Evolutionary conservation across 768 basidiomycete species (phyloP), one percentile per base, ranked within the genome.

Genomic region (Mrakia blollopis): DNA sequence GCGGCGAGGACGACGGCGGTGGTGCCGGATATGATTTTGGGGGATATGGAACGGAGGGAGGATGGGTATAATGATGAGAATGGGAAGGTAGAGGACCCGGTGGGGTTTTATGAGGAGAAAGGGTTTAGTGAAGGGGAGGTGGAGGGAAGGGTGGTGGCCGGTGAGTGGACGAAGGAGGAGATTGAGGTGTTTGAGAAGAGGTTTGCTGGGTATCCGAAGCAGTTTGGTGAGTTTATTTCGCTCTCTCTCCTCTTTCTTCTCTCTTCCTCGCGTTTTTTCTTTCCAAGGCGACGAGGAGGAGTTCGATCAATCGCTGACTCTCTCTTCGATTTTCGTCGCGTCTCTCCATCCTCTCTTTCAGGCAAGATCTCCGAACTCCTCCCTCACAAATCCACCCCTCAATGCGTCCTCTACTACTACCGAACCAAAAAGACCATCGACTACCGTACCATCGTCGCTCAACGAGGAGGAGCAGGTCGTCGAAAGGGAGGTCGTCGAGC

Each of bases 371-470:
- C 95, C 0, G 87, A 89, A 32, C 88, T 86, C 79, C 84, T 98
- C 18, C 89, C 91, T 7, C 87, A 92, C 86, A 98, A 97, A 87
- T 90, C 92, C 2, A 86, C 92, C 1, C 86, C 90, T 0, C 92
- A 97, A 86, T 97, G 94, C 82, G 92, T 98, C 65, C 88, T 91
- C 69, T 96, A 89, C 84, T 98, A 98, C 84, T 98, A 98, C 83
- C 86, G 96, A 71, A 92, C 94, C 85, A 98, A 98, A 87, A 93
- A 94, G 85, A 88, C 87, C 80, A 41, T 63, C 57, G 72, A 78
- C 60, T 78, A 68, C 57, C 72, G 73, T 6, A 47, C 73, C n/a
- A 75, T 78, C 68, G 68, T 68, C 57, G 69, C 72, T 10, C 44
- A 52, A 47, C 63, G 67, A 25, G 76, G 77, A 68, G 72, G 72